These are phyloP conservation scores for Sugiyamaella neomexicana DNA, from an alignment of 1,139 yeast species.

Conservation along the genomic window DNA sequence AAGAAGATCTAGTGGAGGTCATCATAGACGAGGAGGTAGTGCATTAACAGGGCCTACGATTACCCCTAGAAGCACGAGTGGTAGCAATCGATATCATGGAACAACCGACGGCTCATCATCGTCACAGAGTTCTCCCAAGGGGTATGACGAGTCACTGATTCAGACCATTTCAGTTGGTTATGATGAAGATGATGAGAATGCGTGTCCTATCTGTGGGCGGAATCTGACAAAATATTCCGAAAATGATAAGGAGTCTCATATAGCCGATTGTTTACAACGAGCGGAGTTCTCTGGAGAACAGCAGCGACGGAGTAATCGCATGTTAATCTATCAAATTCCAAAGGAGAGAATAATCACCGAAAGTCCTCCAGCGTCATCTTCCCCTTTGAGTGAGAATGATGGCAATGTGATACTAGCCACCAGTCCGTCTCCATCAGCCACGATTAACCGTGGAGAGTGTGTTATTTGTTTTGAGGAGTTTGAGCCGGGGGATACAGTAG, in stretches of 20 bases:
- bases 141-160: conserved; percentile 33
- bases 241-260: conserved; percentile 61
- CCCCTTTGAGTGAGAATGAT: not conserved
- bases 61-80: not conserved
- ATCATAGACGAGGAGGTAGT: conserved; percentile 7
- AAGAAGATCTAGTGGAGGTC: conserved; percentile 7
- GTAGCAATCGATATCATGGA: not conserved
- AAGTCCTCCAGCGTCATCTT: not conserved
- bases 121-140: conserved; percentile 10
- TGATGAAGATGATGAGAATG: conserved; percentile 41
- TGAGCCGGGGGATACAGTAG: conserved; percentile 82
- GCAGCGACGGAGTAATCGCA: conserved; percentile 60
- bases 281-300: conserved; percentile 63
- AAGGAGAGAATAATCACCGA: conserved; percentile 38
- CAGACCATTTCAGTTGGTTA: conserved; percentile 33
- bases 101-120: not conserved
- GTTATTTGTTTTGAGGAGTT: conserved; percentile 91
- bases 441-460: conserved; percentile 56
- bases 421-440: conserved; percentile 15
- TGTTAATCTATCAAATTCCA: conserved; percentile 80
- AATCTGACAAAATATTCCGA: conserved; percentile 43
- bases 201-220: conserved; percentile 59
- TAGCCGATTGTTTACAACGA: conserved; percentile 62
- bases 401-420: conserved; percentile 10
- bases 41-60: not conserved